Conservation (phyloP, 768 basidiomycete genomes). For the Naematelia encephala region DNA sequence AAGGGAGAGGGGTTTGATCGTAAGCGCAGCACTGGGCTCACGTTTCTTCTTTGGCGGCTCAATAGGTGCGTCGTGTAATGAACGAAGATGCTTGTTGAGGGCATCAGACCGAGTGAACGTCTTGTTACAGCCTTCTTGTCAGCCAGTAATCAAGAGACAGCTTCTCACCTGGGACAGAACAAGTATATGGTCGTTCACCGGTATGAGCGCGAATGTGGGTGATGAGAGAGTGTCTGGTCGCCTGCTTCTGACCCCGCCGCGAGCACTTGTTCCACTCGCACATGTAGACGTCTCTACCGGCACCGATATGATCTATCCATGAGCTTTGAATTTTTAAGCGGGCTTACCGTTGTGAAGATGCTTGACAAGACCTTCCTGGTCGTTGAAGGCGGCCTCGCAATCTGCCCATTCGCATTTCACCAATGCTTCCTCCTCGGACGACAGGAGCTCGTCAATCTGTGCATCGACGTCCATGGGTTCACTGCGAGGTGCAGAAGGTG, state of each 20-base stretch:
- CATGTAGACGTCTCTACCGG: conserved; percentile 76
- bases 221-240: conserved; percentile 82
- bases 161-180: conserved; percentile 67
- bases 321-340: conserved; percentile 3
- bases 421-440: conserved; percentile 3
- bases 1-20: neutral
- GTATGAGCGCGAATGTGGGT: conserved; percentile 90
- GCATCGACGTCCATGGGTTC: conserved; percentile 22
- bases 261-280: conserved; percentile 86
- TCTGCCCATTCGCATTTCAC: conserved; percentile 72
- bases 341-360: conserved; percentile 76
- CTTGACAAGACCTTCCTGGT: conserved; percentile 70
- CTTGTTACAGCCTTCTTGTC: conserved; percentile 76
- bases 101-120: conserved; percentile 94
- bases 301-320: conserved; percentile 69
- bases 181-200: conserved; percentile 89
- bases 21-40: neutral
- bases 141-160: neutral
- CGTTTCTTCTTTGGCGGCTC: conserved; percentile 56
- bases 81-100: conserved; percentile 79
- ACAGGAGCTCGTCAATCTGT: conserved; percentile 27
- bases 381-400: conserved; percentile 69
- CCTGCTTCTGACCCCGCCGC: conserved; percentile 76
- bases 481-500: neutral
- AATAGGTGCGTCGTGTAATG: conserved; percentile 75